Evolutionary conservation across 108 stramenopile genomes (phyloP).

Genomic region (Cyclostephanos tholiformis): DNA sequence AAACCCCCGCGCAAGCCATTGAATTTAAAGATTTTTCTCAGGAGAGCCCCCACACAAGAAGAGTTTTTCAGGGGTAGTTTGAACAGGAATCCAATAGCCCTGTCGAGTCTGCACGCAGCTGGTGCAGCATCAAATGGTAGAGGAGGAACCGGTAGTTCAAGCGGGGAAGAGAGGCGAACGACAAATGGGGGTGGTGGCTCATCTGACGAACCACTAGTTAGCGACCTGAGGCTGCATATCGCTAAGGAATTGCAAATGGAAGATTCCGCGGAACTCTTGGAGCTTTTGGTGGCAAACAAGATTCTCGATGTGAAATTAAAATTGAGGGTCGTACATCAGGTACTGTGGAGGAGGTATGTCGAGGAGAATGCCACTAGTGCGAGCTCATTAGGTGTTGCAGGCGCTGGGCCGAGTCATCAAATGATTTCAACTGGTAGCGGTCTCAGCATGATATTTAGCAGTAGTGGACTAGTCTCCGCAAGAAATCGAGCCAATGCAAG

Average conservation of each 20-base stretch:
- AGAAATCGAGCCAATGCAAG: conserved; percentile 8
- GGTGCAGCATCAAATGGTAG: conserved; percentile 18
- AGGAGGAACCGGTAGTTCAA: conserved; percentile 10
- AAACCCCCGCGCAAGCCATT: conserved; percentile 81
- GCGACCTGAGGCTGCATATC: conserved; percentile 75
- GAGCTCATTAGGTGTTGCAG: conserved; percentile 54
- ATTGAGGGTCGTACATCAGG: conserved; percentile 75
- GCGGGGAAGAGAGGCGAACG: neutral
- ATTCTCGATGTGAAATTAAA: conserved; percentile 77
- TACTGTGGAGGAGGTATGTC: conserved; percentile 69
- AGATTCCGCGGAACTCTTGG: conserved; percentile 78
- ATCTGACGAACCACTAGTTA: conserved; percentile 66
- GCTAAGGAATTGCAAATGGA: conserved; percentile 86
- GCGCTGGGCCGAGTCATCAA: conserved; percentile 51
- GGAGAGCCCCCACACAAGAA: conserved; percentile 86
- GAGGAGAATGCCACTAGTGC: conserved; percentile 50
- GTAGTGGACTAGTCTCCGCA: conserved; percentile 30
- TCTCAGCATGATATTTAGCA: conserved; percentile 71
- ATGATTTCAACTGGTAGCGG: conserved; percentile 60
- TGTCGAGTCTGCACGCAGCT: conserved; percentile 48
- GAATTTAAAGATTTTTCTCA: conserved; percentile 77
- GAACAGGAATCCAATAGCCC: conserved; percentile 70
- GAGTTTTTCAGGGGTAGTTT: conserved; percentile 85
- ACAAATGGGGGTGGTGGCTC: neutral
- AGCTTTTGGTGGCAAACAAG: conserved; percentile 83